Conservation (phyloP, 192 early-diverging fungal species). For the Coemansia reversa region DNA sequence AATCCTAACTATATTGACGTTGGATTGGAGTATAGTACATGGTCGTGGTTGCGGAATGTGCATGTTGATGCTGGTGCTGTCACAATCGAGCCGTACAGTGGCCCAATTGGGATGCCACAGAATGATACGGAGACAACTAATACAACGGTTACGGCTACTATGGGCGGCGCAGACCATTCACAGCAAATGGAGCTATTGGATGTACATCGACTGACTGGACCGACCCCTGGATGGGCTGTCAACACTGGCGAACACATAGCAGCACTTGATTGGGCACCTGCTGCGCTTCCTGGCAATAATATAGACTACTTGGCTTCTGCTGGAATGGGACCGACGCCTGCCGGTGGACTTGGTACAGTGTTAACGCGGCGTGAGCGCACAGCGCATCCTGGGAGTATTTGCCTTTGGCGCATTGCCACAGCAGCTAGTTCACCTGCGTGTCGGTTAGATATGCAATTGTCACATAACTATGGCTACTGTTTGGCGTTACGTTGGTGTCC, state of each 20-base stretch:
- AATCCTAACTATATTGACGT: slow-evolving; percentile 31
- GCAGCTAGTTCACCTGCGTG: not conserved
- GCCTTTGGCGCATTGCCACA: slow-evolving; percentile 35
- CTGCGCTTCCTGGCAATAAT: not conserved
- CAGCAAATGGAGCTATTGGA: slow-evolving; percentile 4
- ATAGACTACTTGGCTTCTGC: slow-evolving; percentile 7
- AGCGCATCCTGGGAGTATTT: slow-evolving; percentile 25
- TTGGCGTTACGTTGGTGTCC: slow-evolving; percentile 40
- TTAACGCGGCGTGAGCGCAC: slow-evolving; percentile 14
- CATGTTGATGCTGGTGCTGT: slow-evolving; percentile 3
- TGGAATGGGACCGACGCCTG: not conserved
- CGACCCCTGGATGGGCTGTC: slow-evolving; percentile 16
- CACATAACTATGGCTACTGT: slow-evolving; percentile 41
- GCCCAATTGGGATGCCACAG: not conserved
- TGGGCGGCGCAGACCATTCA: not conserved
- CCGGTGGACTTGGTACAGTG: not conserved
- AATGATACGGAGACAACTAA: not conserved
- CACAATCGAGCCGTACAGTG: not conserved
- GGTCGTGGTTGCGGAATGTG: slow-evolving; percentile 19
- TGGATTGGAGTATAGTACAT: slow-evolving; percentile 20
- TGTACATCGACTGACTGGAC: slow-evolving; percentile 3
- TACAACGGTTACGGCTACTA: not conserved
- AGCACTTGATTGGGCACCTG: slow-evolving; percentile 40
- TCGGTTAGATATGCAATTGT: slow-evolving; percentile 19
- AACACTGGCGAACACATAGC: slow-evolving; percentile 20